Conservation (phyloP, 345 rosid genomes). For the Carallia brachiata region DNA sequence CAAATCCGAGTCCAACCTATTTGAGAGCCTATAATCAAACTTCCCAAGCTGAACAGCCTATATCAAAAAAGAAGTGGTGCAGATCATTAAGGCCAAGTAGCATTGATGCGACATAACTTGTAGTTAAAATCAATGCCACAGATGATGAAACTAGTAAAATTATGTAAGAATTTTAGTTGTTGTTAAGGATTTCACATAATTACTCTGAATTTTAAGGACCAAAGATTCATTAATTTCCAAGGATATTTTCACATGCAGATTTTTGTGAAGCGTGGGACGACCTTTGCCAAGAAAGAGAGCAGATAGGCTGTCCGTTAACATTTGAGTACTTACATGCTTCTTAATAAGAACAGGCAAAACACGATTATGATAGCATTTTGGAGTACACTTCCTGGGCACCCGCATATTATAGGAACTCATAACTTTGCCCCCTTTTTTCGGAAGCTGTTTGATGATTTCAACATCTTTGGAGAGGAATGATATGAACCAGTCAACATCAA, state of each 20-base stretch:
- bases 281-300: background rate
- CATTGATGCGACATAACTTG: background rate
- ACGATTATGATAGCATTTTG: conserved; percentile 46
- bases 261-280: background rate
- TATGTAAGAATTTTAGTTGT: background rate
- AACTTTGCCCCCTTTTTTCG: conserved; percentile 47
- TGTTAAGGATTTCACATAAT: background rate
- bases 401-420: conserved; percentile 56
- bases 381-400: conserved; percentile 85
- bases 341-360: conserved; percentile 55
- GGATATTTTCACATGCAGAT: background rate
- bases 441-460: conserved; percentile 65
- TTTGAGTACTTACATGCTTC: conserved; percentile 43
- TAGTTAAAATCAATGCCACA: background rate
- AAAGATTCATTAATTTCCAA: background rate
- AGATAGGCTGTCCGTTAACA: background rate
- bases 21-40: conserved; percentile 88
- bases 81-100: background rate
- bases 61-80: conserved; percentile 13
- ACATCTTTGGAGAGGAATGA: conserved; percentile 65
- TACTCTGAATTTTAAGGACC: background rate
- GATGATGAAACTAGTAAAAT: background rate
- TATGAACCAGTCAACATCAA: conserved; percentile 80
- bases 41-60: conserved; percentile 89
- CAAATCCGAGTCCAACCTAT: conserved; percentile 58